These are phyloP conservation scores for Aristolochia californica DNA, from an alignment of 164 flowering plant genomes.

Conservation along the genomic window DNA sequence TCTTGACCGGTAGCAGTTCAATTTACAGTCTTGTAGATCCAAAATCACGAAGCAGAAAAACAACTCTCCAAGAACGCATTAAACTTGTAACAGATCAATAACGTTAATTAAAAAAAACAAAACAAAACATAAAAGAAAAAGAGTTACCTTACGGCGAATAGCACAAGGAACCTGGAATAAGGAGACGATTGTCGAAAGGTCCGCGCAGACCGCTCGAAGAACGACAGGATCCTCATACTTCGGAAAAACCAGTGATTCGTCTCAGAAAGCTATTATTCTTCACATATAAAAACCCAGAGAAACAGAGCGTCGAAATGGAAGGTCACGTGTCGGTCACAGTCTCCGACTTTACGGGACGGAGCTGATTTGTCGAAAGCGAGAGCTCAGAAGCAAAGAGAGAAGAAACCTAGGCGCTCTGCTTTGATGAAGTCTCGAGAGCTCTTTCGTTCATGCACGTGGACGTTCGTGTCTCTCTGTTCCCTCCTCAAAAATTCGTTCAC, in stretches of 20 bases:
- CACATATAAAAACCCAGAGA: not conserved
- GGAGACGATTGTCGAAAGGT: not conserved
- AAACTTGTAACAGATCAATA: not conserved
- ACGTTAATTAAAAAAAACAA: not conserved
- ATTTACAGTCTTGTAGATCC: not conserved
- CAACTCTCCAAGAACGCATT: not conserved
- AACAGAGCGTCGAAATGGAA: not conserved
- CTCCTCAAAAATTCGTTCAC: not conserved
- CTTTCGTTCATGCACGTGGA: constrained; percentile 1
- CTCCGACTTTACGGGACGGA: not conserved
- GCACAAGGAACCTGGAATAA: constrained; percentile 4
- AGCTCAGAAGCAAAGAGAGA: not conserved
- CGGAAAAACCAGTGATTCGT: too few relatives aligned
- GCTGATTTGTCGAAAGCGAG: not conserved
- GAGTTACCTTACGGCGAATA: constrained; percentile 7
- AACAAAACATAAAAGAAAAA: not conserved
- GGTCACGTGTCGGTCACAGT: not conserved
- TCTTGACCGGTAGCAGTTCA: not conserved
- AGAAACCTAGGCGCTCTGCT: not conserved
- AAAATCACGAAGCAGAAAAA: not conserved
- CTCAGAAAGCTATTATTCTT: too few relatives aligned
- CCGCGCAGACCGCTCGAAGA: constrained; percentile 9
- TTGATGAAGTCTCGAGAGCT: not conserved
- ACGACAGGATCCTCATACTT: constrained; percentile 4
- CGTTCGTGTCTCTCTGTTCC: not conserved